phyloP scores from a whole-genome alignment of 345 rosid genomes.

The Rhodomyrtus tomentosa region DNA sequence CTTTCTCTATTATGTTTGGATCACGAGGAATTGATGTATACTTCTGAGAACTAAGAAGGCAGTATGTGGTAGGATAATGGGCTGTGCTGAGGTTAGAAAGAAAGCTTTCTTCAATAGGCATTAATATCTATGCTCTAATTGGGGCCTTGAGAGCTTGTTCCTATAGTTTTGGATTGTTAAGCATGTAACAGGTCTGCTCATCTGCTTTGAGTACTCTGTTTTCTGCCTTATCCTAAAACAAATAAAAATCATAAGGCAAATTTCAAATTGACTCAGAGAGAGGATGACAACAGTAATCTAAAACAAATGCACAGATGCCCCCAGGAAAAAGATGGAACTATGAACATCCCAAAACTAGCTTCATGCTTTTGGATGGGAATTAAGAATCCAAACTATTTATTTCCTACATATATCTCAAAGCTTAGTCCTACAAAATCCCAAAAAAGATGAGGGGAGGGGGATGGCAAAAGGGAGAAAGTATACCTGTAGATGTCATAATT shows the following conservation, averaged over 20 bases:
- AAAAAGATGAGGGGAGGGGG: too few relatives aligned
- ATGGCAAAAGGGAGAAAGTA: slow-evolving; percentile 20
- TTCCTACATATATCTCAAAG: not conserved
- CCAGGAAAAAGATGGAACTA: not conserved
- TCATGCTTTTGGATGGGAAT: not conserved
- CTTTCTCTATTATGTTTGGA: not conserved
- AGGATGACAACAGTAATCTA: not conserved
- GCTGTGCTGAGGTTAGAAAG: not conserved
- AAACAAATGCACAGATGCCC: not conserved
- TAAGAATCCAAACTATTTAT: not conserved
- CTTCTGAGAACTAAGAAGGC: not conserved
- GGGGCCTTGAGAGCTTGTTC: not conserved
- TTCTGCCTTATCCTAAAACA: too few relatives aligned
- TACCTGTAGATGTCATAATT: slow-evolving; percentile 85
- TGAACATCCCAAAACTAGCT: not conserved
- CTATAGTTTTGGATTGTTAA: not conserved
- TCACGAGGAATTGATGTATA: not conserved
- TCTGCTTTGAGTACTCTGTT: not conserved
- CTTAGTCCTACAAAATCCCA: not conserved
- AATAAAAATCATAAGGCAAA: not conserved
- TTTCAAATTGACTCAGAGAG: not conserved
- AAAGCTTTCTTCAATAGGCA: not conserved
- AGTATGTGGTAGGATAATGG: not conserved
- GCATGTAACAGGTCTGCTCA: not conserved
- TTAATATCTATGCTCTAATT: not conserved